Evolutionary conservation across 169 alveolate genomes (phyloP).

Genomic region (Plasmodium knowlesi): DNA sequence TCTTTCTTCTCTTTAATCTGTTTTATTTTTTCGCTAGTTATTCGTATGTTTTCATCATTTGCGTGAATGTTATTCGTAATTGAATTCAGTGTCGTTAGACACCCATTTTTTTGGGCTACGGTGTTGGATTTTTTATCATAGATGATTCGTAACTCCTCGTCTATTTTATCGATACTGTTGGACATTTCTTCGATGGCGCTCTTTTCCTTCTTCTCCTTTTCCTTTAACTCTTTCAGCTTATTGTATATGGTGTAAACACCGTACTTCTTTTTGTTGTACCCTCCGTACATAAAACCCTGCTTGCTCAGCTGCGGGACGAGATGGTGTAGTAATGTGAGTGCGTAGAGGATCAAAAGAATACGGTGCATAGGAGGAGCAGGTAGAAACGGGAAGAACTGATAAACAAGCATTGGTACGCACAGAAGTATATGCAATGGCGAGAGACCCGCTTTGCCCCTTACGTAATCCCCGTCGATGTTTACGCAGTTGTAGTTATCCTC

Average conservation of each 20-base stretch:
- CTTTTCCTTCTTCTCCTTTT: slow-evolving; percentile 66
- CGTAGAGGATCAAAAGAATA: not conserved
- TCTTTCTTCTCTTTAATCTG: slow-evolving; percentile 45
- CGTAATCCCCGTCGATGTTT: slow-evolving; percentile 71
- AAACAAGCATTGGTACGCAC: not conserved
- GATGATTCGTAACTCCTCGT: slow-evolving; percentile 50
- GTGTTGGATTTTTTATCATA: slow-evolving; percentile 44
- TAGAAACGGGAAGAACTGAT: not conserved
- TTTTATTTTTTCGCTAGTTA: slow-evolving; percentile 53
- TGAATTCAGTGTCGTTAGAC: slow-evolving; percentile 51
- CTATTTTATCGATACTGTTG: slow-evolving; percentile 46
- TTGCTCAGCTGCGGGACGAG: slow-evolving; percentile 47
- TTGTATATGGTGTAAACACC: slow-evolving; percentile 61
- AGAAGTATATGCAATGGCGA: not conserved
- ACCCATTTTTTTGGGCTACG: slow-evolving; percentile 62
- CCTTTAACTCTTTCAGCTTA: slow-evolving; percentile 46
- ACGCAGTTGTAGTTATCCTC: slow-evolving; percentile 66
- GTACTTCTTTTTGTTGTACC: slow-evolving; percentile 63
- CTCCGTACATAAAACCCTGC: slow-evolving; percentile 73
- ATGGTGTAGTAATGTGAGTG: not conserved
- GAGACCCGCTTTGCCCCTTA: slow-evolving; percentile 6
- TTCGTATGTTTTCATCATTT: slow-evolving; percentile 49
- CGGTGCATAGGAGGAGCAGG: not conserved
- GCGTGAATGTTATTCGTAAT: slow-evolving; percentile 38
- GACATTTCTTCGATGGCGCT: slow-evolving; percentile 33